Evolutionary conservation across 1,139 yeast genomes (phyloP), one percentile per base, ranked within the genome.

Genomic region (Geotrichum klebahnii): DNA sequence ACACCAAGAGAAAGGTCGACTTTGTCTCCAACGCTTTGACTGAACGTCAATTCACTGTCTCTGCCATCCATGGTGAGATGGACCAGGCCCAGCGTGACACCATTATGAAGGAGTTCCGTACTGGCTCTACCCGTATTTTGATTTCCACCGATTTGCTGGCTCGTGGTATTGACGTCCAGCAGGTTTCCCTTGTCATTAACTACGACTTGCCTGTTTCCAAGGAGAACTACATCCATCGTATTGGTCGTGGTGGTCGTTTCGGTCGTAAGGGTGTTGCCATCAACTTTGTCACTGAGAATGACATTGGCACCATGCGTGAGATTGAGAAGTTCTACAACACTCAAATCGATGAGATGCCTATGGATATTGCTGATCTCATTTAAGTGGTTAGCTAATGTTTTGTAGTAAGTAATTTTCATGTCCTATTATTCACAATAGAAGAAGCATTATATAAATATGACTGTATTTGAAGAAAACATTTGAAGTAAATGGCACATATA

Each of bases 91-190:
- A 90, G 63, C 76, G 97, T 66, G 96, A 89, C 66, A 72, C 75
- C 51, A 82, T 90, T 55, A 92, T 92, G 97, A 80, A 79, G 61
- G 97, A 89, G 63, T 76, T 73, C 57, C 67, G 80, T 66, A 60
- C 68, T 53, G 64, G 74, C 61, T 54, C 78, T 50, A 76, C 86
- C 3, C 75, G 97, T 52, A 96, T 92, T 8, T 71, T 92, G 54
- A 89, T 92, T 40, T 86, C 97, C 22, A 92, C 98, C 3, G 97
- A 92, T 67, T 94, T 92, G 41, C 89, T 96, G 95, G 97, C 98
- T 0, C 76, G 97, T 66, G 98, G 98, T 48, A 90, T 90, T 51
- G 97, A 90, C 67, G 97, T 90, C 24, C 98, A 90, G 69, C 97
- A 90, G 65, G 95, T 90, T n/a, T 87, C 96, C 0, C 72, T 90